Conservation (phyloP, 805 yeast genomes). For the Lipomyces yamanashiensis region DNA sequence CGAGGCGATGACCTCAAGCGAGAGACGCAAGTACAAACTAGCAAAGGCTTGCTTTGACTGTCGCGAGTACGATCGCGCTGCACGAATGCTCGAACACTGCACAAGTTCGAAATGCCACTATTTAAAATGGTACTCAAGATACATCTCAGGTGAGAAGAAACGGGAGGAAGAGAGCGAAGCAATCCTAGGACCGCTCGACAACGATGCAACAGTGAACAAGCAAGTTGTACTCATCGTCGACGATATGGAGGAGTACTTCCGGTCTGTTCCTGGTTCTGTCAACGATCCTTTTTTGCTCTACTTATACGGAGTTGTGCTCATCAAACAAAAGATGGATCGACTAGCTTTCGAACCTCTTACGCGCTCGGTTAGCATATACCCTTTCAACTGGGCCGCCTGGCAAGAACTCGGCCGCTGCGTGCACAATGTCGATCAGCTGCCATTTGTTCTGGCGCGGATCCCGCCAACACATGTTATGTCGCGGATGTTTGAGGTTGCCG, state of each 20-base stretch:
- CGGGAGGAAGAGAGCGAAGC: conserved; percentile 74
- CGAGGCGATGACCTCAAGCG: conserved; percentile 26
- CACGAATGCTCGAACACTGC: conserved; percentile 57
- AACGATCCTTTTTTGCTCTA: conserved; percentile 69
- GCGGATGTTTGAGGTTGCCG: conserved; percentile 66
- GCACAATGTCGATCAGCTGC: conserved; percentile 54
- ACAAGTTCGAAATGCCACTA: conserved; percentile 60
- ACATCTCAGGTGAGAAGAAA: conserved; percentile 75
- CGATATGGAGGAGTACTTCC: conserved; percentile 47
- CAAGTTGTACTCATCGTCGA: conserved; percentile 46
- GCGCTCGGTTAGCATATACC: conserved; percentile 66
- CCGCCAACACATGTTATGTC: conserved; percentile 45
- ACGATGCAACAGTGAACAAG: conserved; percentile 44
- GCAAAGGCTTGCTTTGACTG: conserved; percentile 79
- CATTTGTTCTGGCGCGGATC: conserved; percentile 22
- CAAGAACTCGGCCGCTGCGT: conserved; percentile 70
- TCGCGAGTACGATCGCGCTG: conserved; percentile 83
- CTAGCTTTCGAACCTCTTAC: conserved; percentile 66
- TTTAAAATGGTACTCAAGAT: conserved; percentile 68
- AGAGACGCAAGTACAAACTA: conserved; percentile 57
- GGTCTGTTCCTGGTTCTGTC: conserved; percentile 31
- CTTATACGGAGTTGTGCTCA: conserved; percentile 68
- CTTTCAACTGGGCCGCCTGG: conserved; percentile 96
- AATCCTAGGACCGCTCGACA: conserved; percentile 50
- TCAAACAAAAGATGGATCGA: conserved; percentile 62